These are phyloP conservation scores for Endoconidiophora laricicola DNA, from an alignment of 2,329 filamentous ascomycete genomes.

Conservation along the genomic window DNA sequence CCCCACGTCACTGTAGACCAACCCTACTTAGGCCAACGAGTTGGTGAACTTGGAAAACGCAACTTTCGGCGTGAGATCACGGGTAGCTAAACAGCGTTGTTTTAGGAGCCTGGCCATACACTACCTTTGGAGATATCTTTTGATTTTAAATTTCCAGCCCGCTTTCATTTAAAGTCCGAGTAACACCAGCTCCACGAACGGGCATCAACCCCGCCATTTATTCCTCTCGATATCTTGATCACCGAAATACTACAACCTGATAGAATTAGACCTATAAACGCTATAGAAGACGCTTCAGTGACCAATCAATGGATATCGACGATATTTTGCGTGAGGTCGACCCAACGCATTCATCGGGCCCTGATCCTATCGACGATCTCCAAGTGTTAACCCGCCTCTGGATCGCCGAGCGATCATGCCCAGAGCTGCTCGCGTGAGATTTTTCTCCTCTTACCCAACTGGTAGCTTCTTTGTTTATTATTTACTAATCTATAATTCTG, in stretches of 20 bases:
- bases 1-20: slow-evolving; percentile 1
- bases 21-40: background rate
- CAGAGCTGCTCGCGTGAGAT: slow-evolving; percentile 49
- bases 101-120: no score
- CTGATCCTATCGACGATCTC: slow-evolving; percentile 51
- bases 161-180: background rate
- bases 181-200: background rate
- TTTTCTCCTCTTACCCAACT: no score
- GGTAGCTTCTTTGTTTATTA: background rate
- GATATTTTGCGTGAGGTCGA: slow-evolving; percentile 65
- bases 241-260: background rate
- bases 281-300: no score
- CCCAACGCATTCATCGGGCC: slow-evolving; percentile 36
- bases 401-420: slow-evolving; percentile 79
- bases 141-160: no score
- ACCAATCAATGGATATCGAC: slow-evolving; percentile 51
- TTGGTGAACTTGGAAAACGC: background rate
- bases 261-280: no score
- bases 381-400: slow-evolving; percentile 81
- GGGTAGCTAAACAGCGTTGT: no score
- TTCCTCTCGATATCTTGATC: background rate
- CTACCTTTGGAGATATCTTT: no score
- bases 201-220: background rate
- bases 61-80: no score
- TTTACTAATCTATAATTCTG: slow-evolving; percentile 16